phyloP scores from a whole-genome alignment of 345 rosid genomes.

The Adansonia digitata region DNA sequence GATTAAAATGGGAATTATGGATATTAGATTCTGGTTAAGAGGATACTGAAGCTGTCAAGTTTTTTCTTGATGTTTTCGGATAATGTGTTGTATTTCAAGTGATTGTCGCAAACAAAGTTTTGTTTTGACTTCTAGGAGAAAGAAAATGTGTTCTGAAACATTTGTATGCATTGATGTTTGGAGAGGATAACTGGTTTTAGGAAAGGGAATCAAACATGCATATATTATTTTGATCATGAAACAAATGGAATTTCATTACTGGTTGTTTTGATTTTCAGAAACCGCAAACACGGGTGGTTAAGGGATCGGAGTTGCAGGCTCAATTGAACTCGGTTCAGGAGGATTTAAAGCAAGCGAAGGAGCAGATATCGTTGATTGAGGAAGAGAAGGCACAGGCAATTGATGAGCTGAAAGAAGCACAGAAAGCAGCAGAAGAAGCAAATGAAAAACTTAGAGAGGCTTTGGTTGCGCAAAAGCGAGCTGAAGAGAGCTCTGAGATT shows the following conservation, averaged over 20 bases:
- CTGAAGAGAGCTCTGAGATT: slow-evolving; percentile 75
- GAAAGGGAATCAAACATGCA: neutral
- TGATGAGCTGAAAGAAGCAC: slow-evolving; percentile 70
- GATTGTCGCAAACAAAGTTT: neutral
- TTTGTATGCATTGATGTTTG: neutral
- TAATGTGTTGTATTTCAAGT: neutral
- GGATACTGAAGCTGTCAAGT: neutral
- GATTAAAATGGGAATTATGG: neutral
- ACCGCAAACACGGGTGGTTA: slow-evolving; percentile 42
- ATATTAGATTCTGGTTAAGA: neutral
- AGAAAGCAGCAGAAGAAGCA: slow-evolving; percentile 58
- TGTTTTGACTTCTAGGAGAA: neutral
- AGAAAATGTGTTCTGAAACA: neutral
- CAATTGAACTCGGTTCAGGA: slow-evolving; percentile 70
- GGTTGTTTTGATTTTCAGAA: slow-evolving; percentile 48
- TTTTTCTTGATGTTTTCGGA: neutral
- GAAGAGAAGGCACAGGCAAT: slow-evolving; percentile 71
- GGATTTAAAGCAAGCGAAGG: slow-evolving; percentile 86
- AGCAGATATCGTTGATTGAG: slow-evolving; percentile 54
- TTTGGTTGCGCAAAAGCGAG: slow-evolving; percentile 78
- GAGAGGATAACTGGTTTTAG: slow-evolving; percentile 1
- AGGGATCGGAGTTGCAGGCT: slow-evolving; percentile 58
- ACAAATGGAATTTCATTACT: slow-evolving; percentile 14
- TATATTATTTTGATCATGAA: neutral
- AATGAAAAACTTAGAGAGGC: slow-evolving; percentile 75